These are phyloP conservation scores for Auricularia sp. DNA, from an alignment of 768 basidiomycete species.

Conservation along the genomic window DNA sequence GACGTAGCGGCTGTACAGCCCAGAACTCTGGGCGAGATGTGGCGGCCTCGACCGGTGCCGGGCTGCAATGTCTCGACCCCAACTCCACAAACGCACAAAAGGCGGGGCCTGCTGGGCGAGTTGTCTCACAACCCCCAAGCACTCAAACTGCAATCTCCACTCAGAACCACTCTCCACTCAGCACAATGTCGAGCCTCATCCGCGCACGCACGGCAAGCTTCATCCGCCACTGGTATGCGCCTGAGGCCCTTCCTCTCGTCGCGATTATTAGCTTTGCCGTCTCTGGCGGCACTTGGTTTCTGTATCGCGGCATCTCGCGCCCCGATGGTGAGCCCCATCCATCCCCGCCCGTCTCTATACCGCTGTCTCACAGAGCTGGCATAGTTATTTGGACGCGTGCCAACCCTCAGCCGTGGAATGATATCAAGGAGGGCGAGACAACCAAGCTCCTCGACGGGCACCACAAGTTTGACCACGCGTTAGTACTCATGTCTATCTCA, in stretches of 20 bases:
- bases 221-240: constrained; percentile 48
- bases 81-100: too few relatives aligned
- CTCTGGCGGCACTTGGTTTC: constrained; percentile 56
- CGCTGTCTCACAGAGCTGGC: not conserved
- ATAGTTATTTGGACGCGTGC: constrained; percentile 49
- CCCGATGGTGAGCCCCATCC: constrained; percentile 23
- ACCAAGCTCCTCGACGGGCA: constrained; percentile 61
- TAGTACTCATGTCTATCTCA: constrained; percentile 15
- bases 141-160: too few relatives aligned
- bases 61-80: too few relatives aligned
- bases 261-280: constrained; percentile 38
- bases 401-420: constrained; percentile 88
- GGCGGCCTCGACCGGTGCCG: too few relatives aligned
- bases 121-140: too few relatives aligned
- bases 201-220: not conserved
- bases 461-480: constrained; percentile 70
- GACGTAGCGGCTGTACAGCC: too few relatives aligned
- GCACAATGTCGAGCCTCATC: not conserved
- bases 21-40: too few relatives aligned
- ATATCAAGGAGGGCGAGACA: constrained; percentile 61
- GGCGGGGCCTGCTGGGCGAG: too few relatives aligned
- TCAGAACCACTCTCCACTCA: not conserved
- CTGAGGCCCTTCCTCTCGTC: constrained; percentile 27
- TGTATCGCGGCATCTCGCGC: constrained; percentile 48
- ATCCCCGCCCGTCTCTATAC: not conserved